These are phyloP conservation scores for Gorgonomyces haynaldii DNA, from an alignment of 192 early-diverging fungal species.

Conservation along the genomic window DNA sequence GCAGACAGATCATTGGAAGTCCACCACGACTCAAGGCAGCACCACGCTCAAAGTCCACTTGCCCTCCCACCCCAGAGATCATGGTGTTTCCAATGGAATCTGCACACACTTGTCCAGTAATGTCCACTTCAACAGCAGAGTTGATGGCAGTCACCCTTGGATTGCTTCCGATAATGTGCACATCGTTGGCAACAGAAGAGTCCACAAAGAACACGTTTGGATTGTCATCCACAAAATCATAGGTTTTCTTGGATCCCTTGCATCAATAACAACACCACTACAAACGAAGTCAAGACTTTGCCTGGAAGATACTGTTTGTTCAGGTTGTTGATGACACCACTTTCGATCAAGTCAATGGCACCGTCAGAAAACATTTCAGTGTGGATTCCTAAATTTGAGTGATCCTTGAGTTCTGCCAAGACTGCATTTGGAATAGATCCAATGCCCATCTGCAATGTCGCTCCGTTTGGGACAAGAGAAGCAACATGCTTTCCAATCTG, in stretches of 20 bases:
- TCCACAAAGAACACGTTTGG: slow-evolving; percentile 26
- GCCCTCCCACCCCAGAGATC: slow-evolving; percentile 40
- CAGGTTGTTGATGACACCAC: slow-evolving; percentile 31
- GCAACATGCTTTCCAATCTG: slow-evolving; percentile 35
- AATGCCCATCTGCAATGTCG: slow-evolving; percentile 41
- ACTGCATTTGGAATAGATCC: slow-evolving; percentile 41
- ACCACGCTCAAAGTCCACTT: slow-evolving; percentile 42
- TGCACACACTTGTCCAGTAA: slow-evolving; percentile 40
- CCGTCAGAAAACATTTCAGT: slow-evolving; percentile 45
- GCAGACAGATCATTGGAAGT: slow-evolving; percentile 37
- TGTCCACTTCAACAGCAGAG: slow-evolving; percentile 35
- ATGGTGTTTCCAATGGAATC: slow-evolving; percentile 30
- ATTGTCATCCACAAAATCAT: slow-evolving; percentile 41
- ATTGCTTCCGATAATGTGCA: slow-evolving; percentile 32
- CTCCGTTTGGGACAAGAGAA: slow-evolving; percentile 30
- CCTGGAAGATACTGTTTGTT: slow-evolving; percentile 24
- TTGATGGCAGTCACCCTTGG: slow-evolving; percentile 40
- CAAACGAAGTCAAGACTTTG: slow-evolving; percentile 29
- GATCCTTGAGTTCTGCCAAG: slow-evolving; percentile 21
- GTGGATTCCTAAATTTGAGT: slow-evolving; percentile 41
- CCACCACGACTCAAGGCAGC: slow-evolving; percentile 33
- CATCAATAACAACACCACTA: no score
- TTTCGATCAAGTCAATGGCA: slow-evolving; percentile 28
- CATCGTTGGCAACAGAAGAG: slow-evolving; percentile 31
- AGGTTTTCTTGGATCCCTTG: slow-evolving; percentile 22